Percentiles rank a stretch among this genome's conserved stretches.
phyloP scores from a whole-genome alignment of 371 early-diverging fungal species.

The Mucor mucedo region DNA sequence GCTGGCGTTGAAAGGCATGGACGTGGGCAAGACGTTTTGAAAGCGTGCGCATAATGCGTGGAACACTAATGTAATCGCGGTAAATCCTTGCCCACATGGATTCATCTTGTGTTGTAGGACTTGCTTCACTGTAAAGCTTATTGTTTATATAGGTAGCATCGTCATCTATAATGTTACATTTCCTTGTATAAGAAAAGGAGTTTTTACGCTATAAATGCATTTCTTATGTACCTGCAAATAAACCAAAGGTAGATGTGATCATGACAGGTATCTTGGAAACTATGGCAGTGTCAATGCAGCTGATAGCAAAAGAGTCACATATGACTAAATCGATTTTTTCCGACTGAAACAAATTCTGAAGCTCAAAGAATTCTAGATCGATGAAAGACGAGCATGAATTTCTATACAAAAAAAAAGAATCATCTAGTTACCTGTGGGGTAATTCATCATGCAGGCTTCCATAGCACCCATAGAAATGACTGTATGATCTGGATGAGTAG shows the following conservation, averaged over 20 bases:
- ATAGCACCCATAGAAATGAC: not conserved
- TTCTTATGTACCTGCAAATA: slow-evolving; percentile 5
- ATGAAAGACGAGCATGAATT: not conserved
- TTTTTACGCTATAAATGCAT: no score
- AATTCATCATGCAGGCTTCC: not conserved
- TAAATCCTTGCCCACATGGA: slow-evolving; percentile 6
- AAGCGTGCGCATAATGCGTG: slow-evolving; percentile 2
- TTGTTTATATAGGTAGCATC: slow-evolving; percentile 31
- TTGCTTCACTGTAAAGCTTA: slow-evolving; percentile 1
- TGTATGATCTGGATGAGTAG: not conserved
- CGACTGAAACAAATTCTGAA: not conserved
- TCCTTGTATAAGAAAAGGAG: no score
- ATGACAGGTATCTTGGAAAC: slow-evolving; percentile 10
- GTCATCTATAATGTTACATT: slow-evolving; percentile 11
- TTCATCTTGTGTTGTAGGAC: slow-evolving; percentile 19
- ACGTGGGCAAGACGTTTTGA: not conserved
- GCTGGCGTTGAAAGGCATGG: not conserved
- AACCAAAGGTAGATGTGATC: slow-evolving; percentile 11
- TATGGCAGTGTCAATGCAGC: slow-evolving; percentile 13
- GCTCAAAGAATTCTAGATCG: slow-evolving; percentile 10
- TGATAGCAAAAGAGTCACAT: slow-evolving; percentile 13
- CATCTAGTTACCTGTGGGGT: not conserved
- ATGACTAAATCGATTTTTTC: slow-evolving; percentile 6
- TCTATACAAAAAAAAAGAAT: not conserved
- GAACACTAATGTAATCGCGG: slow-evolving; percentile 5